These are phyloP conservation scores for Fusarium sp. DNA, from an alignment of 2,329 filamentous ascomycete species.

Conservation along the genomic window DNA sequence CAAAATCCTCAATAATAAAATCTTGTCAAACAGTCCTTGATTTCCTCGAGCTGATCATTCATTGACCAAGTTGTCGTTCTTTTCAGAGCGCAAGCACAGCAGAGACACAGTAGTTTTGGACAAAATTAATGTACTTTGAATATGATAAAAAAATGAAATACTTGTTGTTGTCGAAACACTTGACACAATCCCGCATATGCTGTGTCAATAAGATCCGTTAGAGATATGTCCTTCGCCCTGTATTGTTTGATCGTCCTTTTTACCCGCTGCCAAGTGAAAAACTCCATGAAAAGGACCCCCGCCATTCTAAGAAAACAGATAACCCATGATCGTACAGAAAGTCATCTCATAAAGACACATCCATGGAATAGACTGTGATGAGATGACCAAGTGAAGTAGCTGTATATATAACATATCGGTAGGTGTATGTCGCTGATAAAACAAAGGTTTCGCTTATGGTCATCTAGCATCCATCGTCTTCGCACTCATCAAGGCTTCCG, in stretches of 20 bases:
- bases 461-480: constrained; percentile 48
- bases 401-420: constrained; percentile 6
- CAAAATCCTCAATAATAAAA: too few relatives aligned
- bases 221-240: constrained; percentile 34
- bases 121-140: constrained; percentile 26
- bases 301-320: constrained; percentile 42
- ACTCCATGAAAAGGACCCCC: constrained; percentile 39
- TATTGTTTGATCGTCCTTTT: constrained; percentile 39
- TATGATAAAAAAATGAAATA: constrained; percentile 25
- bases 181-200: constrained; percentile 25
- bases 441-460: constrained; percentile 13
- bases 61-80: neutral
- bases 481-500: constrained; percentile 65
- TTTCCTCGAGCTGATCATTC: neutral
- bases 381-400: constrained; percentile 29
- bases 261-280: constrained; percentile 39
- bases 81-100: neutral
- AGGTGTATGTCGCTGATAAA: constrained; percentile 19
- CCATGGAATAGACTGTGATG: constrained; percentile 14
- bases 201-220: constrained; percentile 21
- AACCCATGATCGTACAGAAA: constrained; percentile 45
- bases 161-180: constrained; percentile 34
- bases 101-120: neutral
- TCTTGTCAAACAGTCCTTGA: too few relatives aligned
- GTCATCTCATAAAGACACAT: constrained; percentile 33